Conservation (phyloP, 352 stramenopile species). For the Blastocystis hominis region DNA sequence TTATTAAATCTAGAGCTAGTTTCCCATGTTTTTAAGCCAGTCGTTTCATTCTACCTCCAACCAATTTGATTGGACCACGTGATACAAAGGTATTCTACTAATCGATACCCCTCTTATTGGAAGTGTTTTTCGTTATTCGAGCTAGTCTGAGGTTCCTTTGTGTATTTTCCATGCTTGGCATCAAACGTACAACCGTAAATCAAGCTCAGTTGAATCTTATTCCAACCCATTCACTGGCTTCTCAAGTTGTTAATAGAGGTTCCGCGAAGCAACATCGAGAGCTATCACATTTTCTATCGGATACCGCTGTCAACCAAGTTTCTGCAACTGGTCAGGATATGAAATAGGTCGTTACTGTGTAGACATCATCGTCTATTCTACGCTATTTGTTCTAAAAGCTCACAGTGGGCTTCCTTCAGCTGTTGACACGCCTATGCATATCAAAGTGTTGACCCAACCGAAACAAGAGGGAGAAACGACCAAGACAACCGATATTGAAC, state of each 20-base stretch:
- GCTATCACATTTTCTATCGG: background rate
- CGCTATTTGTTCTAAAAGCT: background rate
- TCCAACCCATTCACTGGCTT: background rate
- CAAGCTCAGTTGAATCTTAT: conserved; percentile 27
- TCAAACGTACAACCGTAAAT: conserved; percentile 22
- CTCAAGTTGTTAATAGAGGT: background rate
- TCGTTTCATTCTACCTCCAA: background rate
- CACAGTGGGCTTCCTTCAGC: background rate
- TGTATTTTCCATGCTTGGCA: conserved; percentile 19
- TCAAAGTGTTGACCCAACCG: background rate
- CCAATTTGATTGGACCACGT: too few species aligned
- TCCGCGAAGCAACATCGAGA: background rate
- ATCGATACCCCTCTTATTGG: too few species aligned
- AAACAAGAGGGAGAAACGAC: background rate
- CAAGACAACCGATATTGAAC: background rate
- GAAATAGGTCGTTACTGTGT: background rate
- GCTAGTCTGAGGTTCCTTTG: too few species aligned
- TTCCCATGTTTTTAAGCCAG: background rate
- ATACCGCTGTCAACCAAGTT: background rate
- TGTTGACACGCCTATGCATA: background rate
- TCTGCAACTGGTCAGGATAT: background rate
- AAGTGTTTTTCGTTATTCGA: too few species aligned
- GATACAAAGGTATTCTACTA: too few species aligned
- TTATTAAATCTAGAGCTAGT: too few species aligned
- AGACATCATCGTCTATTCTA: background rate